A percentile compares a stretch with the other conserved stretches of the same genome.
These are phyloP conservation scores for Arachnomyces sp. DNA, from an alignment of 2,329 filamentous ascomycete genomes.

Conservation along the genomic window DNA sequence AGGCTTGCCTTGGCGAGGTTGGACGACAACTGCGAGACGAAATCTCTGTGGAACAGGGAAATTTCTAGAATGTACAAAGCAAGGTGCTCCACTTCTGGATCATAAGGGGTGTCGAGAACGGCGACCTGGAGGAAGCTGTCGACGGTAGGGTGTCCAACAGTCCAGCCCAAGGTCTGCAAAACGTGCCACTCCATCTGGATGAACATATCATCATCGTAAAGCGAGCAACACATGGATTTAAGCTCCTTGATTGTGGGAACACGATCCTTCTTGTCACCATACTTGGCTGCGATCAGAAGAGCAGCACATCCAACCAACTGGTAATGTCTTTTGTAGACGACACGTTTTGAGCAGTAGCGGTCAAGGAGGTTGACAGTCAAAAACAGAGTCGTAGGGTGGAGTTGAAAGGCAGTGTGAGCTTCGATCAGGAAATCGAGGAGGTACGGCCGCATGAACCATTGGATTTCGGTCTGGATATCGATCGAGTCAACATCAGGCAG, in stretches of 20 bases:
- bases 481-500: conserved; percentile 94
- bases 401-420: conserved; percentile 87
- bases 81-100: conserved; percentile 90
- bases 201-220: conserved; percentile 99
- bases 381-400: conserved; percentile 91
- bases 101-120: conserved; percentile 65
- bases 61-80: conserved; percentile 91
- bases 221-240: conserved; percentile 97
- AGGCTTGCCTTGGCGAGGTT: conserved; percentile 83
- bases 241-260: conserved; percentile 96
- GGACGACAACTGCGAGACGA: conserved; percentile 85
- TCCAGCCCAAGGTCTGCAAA: conserved; percentile 93
- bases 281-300: conserved; percentile 94
- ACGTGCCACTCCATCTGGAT: conserved; percentile 99
- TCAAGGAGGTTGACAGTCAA: conserved; percentile 94
- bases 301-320: conserved; percentile 95
- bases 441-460: conserved; percentile 99
- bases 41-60: conserved; percentile 91
- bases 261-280: conserved; percentile 95
- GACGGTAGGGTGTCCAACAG: conserved; percentile 89
- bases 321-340: conserved; percentile 99
- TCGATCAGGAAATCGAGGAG: conserved; percentile 97
- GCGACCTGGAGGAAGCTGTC: conserved; percentile 89
- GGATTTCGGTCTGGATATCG: conserved; percentile 97
- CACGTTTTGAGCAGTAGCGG: conserved; percentile 92